A percentile compares a stretch with the other conserved stretches of the same genome.
Conservation (phyloP, 768 basidiomycete genomes). For the Pholiota conissans region DNA sequence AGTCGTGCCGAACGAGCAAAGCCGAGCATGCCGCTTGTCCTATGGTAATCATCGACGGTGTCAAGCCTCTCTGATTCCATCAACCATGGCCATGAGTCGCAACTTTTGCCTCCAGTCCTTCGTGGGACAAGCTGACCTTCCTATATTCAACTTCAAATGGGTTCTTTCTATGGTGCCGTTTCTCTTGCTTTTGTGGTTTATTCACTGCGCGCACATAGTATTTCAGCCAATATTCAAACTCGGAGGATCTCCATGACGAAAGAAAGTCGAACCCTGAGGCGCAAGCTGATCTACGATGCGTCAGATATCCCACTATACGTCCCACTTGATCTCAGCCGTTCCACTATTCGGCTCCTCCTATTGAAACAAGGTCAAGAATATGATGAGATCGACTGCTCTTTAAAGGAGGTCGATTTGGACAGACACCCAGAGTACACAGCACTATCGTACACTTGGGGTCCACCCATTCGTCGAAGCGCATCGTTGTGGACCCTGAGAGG, state of each 20-base stretch:
- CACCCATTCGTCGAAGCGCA: conserved; percentile 1
- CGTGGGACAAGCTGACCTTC: too few relatives aligned
- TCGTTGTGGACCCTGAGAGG: not conserved
- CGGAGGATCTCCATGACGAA: not conserved
- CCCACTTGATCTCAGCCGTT: not conserved
- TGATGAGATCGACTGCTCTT: not conserved
- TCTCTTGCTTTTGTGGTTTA: not conserved
- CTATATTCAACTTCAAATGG: not conserved
- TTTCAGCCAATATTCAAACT: not conserved
- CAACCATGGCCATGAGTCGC: too few relatives aligned
- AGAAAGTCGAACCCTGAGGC: not conserved
- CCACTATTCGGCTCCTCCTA: not conserved
- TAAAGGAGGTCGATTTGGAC: not conserved
- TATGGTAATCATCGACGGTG: too few relatives aligned
- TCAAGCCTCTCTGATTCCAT: too few relatives aligned
- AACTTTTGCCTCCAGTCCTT: too few relatives aligned
- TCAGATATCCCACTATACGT: not conserved
- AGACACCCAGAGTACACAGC: conserved; percentile 1
- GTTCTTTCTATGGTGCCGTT: not conserved
- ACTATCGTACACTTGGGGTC: conserved; percentile 8
- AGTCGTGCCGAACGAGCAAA: too few relatives aligned
- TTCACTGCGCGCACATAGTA: not conserved
- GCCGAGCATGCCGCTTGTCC: too few relatives aligned
- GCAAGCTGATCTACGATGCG: not conserved
- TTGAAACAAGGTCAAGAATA: not conserved